Conservation (phyloP, 768 basidiomycete species). For the Lactarius hengduanensis region DNA sequence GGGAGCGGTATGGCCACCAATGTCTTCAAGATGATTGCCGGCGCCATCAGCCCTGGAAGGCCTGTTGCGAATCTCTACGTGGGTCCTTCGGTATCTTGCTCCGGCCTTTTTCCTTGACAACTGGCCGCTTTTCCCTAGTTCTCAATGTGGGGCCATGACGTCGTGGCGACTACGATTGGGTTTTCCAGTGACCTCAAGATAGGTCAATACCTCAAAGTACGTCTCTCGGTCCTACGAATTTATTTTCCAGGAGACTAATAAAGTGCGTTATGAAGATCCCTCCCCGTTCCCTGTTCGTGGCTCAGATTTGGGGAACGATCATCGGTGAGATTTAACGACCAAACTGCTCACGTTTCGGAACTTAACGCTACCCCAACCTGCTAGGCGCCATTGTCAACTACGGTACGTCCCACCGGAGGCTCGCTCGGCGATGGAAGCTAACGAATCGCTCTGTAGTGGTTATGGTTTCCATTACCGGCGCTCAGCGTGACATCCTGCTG, state of each 20-base stretch:
- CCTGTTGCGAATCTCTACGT: constrained; percentile 72
- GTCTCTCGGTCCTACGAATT: not conserved
- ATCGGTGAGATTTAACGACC: constrained; percentile 39
- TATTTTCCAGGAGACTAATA: not conserved
- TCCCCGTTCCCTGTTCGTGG: constrained; percentile 61
- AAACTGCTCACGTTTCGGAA: not conserved
- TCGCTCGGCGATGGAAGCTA: constrained; percentile 30
- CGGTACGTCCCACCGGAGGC: constrained; percentile 26
- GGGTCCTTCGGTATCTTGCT: not conserved
- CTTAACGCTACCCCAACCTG: not conserved
- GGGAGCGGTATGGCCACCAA: constrained; percentile 60
- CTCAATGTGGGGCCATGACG: constrained; percentile 67
- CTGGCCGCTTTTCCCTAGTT: constrained; percentile 40
- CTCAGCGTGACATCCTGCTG: constrained; percentile 54
- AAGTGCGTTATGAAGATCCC: constrained; percentile 49
- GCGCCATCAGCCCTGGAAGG: constrained; percentile 57
- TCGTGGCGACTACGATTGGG: constrained; percentile 51
- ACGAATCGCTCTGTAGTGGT: constrained; percentile 41
- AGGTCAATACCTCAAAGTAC: constrained; percentile 42
- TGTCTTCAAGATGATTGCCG: constrained; percentile 67
- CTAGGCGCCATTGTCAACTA: constrained; percentile 39
- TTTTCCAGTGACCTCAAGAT: constrained; percentile 61
- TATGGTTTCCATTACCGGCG: constrained; percentile 53
- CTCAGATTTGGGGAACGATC: constrained; percentile 65
- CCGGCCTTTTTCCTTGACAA: not conserved